Evolutionary conservation across 177 flowering plant genomes (phyloP).

Genomic region (Viscum album): DNA sequence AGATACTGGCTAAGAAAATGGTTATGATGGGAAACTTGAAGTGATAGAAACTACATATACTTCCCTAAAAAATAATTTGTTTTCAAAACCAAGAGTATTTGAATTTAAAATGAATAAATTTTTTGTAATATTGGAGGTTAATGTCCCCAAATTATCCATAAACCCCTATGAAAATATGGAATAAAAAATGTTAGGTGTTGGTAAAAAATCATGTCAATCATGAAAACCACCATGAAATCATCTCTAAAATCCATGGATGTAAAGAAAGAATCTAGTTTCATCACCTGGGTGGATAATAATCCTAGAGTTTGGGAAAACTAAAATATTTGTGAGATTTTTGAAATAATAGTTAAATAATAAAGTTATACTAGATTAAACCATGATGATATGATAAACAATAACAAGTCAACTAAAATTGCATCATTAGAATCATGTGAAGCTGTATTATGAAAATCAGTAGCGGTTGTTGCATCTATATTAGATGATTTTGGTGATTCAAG

Average conservation of each 20-base stretch:
- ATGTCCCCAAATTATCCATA: constrained; percentile 14
- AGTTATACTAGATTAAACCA: constrained; percentile 9
- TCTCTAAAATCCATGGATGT: constrained; percentile 44
- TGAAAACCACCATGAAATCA: constrained; percentile 31
- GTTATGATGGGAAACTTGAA: constrained; percentile 9
- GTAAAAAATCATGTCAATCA: constrained; percentile 14
- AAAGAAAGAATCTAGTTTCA: constrained; percentile 37
- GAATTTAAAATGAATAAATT: constrained; percentile 11
- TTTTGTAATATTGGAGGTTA: constrained; percentile 7
- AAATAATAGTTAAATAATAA: constrained; percentile 21
- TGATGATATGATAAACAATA: constrained; percentile 19
- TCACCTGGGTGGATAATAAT: constrained; percentile 88
- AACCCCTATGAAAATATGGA: constrained; percentile 15
- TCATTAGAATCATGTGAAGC: constrained; percentile 84
- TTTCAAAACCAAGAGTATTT: constrained; percentile 15
- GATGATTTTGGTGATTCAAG: constrained; percentile 51
- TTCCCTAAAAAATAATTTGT: constrained; percentile 10
- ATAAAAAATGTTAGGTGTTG: constrained; percentile 13
- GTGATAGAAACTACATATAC: constrained; percentile 17
- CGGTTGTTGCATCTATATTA: constrained; percentile 58
- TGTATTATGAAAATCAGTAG: constrained; percentile 68
- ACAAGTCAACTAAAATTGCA: constrained; percentile 24
- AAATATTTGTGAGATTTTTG: constrained; percentile 32
- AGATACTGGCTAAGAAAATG: constrained; percentile 11
- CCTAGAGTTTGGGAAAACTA: constrained; percentile 14